Conservation (phyloP, 352 stramenopile species). For the Saprolegnia parasitica region DNA sequence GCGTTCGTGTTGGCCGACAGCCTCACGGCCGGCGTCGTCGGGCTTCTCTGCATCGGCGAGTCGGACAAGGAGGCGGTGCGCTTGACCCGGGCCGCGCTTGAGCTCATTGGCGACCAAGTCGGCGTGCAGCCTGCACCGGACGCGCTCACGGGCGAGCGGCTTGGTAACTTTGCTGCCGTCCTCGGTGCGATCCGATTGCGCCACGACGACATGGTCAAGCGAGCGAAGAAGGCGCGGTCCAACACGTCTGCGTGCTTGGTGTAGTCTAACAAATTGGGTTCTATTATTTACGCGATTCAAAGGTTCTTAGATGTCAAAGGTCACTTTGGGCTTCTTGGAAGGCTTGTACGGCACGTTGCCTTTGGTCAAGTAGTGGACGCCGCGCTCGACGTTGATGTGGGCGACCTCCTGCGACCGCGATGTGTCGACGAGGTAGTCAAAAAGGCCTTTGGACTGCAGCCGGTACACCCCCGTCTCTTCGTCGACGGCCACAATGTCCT, state of each 20-base stretch:
- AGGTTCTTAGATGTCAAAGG: not conserved
- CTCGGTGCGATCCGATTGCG: slow-evolving; percentile 43
- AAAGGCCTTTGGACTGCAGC: slow-evolving; percentile 65
- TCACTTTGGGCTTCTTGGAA: not conserved
- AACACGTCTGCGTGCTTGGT: not conserved
- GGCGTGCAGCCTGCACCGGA: slow-evolving; percentile 38
- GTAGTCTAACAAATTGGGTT: not conserved
- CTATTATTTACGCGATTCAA: not conserved
- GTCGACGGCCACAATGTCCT: slow-evolving; percentile 62
- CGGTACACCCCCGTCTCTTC: slow-evolving; percentile 49
- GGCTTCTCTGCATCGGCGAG: slow-evolving; percentile 59
- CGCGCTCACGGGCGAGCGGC: slow-evolving; percentile 26
- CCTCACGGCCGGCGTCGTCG: slow-evolving; percentile 73
- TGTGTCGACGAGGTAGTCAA: slow-evolving; percentile 57
- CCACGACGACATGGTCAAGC: slow-evolving; percentile 15
- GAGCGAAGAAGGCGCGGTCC: not conserved
- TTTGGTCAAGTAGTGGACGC: slow-evolving; percentile 12
- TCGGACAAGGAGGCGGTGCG: slow-evolving; percentile 43
- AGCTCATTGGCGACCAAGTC: slow-evolving; percentile 65
- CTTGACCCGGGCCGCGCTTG: slow-evolving; percentile 61
- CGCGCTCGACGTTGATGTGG: slow-evolving; percentile 19
- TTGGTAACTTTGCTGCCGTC: slow-evolving; percentile 59
- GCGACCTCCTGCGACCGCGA: slow-evolving; percentile 45
- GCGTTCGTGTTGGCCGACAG: slow-evolving; percentile 75
- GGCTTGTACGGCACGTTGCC: not conserved